Conservation (phyloP, 805 yeast species). For the Schizosaccharomyces octosporus region DNA sequence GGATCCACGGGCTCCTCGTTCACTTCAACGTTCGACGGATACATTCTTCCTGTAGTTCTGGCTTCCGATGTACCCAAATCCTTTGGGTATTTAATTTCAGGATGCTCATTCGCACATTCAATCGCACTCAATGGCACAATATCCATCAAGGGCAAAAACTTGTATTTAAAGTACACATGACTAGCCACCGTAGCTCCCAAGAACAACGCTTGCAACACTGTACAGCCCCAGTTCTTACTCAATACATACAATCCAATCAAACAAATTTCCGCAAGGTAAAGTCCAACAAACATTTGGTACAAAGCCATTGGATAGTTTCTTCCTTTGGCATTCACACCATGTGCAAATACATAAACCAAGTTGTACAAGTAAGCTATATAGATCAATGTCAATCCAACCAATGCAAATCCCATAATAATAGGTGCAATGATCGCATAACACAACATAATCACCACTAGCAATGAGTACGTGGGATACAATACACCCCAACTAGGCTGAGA, state of each 20-base stretch:
- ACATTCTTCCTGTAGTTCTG: background rate
- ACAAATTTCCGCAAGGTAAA: conserved; percentile 72
- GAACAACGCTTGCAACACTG: conserved; percentile 46
- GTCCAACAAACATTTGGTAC: conserved; percentile 67
- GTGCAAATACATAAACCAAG: conserved; percentile 42
- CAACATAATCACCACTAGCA: conserved; percentile 46
- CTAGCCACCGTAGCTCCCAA: conserved; percentile 40
- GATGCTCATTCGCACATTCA: background rate
- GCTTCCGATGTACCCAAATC: background rate
- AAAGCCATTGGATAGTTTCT: conserved; percentile 67
- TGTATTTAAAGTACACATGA: conserved; percentile 31
- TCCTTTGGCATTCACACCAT: conserved; percentile 56
- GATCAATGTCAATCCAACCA: conserved; percentile 41
- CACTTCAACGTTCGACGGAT: background rate
- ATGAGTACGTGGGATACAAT: conserved; percentile 51
- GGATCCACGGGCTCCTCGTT: background rate
- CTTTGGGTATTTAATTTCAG: background rate
- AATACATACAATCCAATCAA: conserved; percentile 67
- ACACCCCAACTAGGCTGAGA: conserved; percentile 60
- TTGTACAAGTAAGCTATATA: conserved; percentile 64
- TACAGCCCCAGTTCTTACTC: conserved; percentile 88
- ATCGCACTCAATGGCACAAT: conserved; percentile 21
- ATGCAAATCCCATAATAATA: conserved; percentile 48
- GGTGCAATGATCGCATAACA: conserved; percentile 73
- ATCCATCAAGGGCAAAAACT: conserved; percentile 31